These are phyloP conservation scores for Pyrenopolyporus hunteri DNA, from an alignment of 495 filamentous ascomycete species.

Conservation along the genomic window DNA sequence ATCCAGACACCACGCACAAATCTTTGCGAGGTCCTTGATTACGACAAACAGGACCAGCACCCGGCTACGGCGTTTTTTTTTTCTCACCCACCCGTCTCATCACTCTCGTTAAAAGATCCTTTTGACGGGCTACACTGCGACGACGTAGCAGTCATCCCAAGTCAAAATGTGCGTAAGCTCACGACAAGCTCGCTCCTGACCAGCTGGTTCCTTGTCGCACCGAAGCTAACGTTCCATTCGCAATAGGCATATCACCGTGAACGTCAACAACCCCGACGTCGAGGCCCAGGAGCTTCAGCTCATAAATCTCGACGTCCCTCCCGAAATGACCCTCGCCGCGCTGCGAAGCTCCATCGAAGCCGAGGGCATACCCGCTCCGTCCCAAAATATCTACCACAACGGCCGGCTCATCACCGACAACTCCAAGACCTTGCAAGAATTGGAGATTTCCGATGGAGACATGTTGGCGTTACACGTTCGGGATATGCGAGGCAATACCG, in stretches of 20 bases:
- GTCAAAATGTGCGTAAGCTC: constrained; percentile 35
- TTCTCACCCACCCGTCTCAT: constrained; percentile 5
- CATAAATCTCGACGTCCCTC: constrained; percentile 80
- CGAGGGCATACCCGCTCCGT: constrained; percentile 58
- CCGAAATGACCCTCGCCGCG: constrained; percentile 82
- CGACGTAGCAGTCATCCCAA: constrained; percentile 4
- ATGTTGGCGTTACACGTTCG: constrained; percentile 87
- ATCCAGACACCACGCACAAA: constrained; percentile 25
- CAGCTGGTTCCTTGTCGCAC: not conserved
- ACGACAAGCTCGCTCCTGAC: not conserved
- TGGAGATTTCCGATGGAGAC: constrained; percentile 86
- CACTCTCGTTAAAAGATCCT: constrained; percentile 4
- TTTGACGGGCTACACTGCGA: constrained; percentile 12
- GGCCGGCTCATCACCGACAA: constrained; percentile 80
- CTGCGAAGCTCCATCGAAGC: constrained; percentile 82
- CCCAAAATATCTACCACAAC: constrained; percentile 86
- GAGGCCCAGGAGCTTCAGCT: constrained; percentile 71
- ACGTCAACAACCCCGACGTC: constrained; percentile 72
- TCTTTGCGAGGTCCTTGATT: not conserved
- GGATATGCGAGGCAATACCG: constrained; percentile 55
- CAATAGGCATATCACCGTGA: constrained; percentile 86
- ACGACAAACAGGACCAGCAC: not conserved
- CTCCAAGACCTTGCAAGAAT: constrained; percentile 76
- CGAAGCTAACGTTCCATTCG: constrained; percentile 23
- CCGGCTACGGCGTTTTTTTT: constrained; percentile 5